Base-by-base conservation (phyloP, 768 basidiomycete species). In the Phaeotremella fagi region DNA sequence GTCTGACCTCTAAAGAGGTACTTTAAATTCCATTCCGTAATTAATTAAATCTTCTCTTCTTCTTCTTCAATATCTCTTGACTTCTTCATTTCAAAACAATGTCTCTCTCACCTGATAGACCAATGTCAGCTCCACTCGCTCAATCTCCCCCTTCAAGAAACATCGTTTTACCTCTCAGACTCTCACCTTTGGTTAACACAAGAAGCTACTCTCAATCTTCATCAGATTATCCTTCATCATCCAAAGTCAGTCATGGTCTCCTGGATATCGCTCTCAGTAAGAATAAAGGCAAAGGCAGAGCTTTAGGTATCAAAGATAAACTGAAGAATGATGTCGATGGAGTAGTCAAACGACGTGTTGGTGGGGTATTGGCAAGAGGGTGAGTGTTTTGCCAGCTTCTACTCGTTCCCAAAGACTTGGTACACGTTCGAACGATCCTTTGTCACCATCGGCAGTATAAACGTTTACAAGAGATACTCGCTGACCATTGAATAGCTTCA, bases 401-500 rank as follows among this genome's bases (percentile, higher is more conserved):
- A n/a, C n/a, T n/a, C n/a, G n/a, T n/a, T n/a, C n/a, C n/a, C n/a
- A n/a, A 18, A 29, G 15, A 16, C 22, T 18, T 4, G 7, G 31
- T 7, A 33, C 31, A 33, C 16, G 31, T 33, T 16, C 31, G n/a
- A 25, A 41, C 42, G 23, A 35, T 47, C 24, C n/a, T 50, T n/a
- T 38, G 47, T 58, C 36, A 49, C 18, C 3, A 35, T 24, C 41
- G 36, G n/a, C n/a, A n/a, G n/a, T n/a, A n/a, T n/a, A n/a, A n/a
- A n/a, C n/a, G n/a, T n/a, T n/a, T n/a, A n/a, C n/a, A n/a, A n/a
- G n/a, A n/a, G n/a, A 37, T 29, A 11, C 20, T 41, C 24, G n/a
- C 31, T 2, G n/a, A n/a, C n/a, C 24, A 9, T 44, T 33, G 3
- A 35, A 33, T 31, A 72, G 90, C 0, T 89, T 91, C 72, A 92